A percentile compares a stretch with the other conserved stretches of the same genome.
Conservation (phyloP, 331 rosid genomes). For the Quercus phellos region DNA sequence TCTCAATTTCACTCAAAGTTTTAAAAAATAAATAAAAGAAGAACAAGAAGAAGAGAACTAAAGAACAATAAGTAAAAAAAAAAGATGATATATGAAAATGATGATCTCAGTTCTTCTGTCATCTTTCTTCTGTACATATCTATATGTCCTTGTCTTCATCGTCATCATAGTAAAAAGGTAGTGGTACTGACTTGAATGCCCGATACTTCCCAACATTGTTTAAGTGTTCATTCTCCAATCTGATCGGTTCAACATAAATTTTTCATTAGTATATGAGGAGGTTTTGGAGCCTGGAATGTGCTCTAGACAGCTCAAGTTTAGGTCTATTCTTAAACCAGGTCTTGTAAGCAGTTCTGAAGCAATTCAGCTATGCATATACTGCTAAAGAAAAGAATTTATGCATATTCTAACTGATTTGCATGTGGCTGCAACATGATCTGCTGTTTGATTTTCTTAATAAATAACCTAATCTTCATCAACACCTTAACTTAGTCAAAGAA, state of each 20-base stretch:
- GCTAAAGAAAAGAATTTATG: too few species aligned
- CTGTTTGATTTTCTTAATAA: too few species aligned
- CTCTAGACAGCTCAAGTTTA: not conserved
- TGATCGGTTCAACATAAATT: conserved; percentile 11
- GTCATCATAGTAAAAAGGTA: conserved; percentile 42
- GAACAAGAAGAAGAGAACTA: too few species aligned
- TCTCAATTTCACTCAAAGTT: not conserved
- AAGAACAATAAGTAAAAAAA: not conserved
- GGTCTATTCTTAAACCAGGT: too few species aligned
- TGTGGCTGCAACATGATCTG: too few species aligned
- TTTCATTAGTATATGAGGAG: not conserved
- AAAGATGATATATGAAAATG: not conserved
- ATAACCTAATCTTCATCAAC: too few species aligned
- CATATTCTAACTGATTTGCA: too few species aligned
- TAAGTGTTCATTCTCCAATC: conserved; percentile 63
- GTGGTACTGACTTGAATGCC: conserved; percentile 59
- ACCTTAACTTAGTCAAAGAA: too few species aligned
- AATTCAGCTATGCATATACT: too few species aligned
- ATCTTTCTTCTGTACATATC: not conserved
- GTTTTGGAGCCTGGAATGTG: not conserved
- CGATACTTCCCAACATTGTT: conserved; percentile 61
- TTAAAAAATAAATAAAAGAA: not conserved
- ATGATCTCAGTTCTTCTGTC: not conserved
- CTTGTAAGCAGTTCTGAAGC: too few species aligned
- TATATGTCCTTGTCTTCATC: conserved; percentile 14